Conservation (phyloP, 192 early-diverging fungal genomes). For the Linnemannia zychae region DNA sequence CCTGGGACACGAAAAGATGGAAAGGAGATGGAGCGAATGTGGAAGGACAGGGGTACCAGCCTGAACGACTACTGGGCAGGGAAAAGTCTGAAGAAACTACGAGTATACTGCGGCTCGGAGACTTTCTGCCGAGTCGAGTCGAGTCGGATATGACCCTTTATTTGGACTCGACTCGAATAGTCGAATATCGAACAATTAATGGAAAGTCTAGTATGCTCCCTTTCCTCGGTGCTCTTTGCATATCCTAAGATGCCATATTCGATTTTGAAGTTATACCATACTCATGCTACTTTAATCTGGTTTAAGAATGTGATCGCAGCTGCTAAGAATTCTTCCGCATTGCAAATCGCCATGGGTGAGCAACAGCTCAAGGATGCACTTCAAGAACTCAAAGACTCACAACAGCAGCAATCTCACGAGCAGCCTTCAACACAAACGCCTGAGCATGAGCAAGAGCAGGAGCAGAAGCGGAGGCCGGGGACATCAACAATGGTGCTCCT, state of each 20-base stretch:
- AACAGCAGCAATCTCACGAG: conserved; percentile 12
- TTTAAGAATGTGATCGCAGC: neutral
- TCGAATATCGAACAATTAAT: too few species aligned
- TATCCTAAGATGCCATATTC: neutral
- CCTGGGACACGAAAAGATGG: neutral
- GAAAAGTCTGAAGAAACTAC: neutral
- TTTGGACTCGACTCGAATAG: too few species aligned
- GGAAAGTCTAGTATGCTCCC: too few species aligned
- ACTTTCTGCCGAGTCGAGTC: too few species aligned
- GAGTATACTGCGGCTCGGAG: too few species aligned
- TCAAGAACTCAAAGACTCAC: conserved; percentile 10
- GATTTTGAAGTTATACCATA: neutral
- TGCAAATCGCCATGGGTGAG: neutral
- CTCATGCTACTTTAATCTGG: neutral
- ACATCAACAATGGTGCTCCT: conserved; percentile 5
- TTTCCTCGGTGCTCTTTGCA: neutral
- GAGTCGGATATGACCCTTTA: too few species aligned
- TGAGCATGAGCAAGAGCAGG: neutral
- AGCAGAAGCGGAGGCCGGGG: neutral
- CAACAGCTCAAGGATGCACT: conserved; percentile 11
- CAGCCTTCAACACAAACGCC: neutral
- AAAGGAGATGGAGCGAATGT: neutral
- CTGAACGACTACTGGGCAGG: neutral
- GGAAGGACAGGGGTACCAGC: neutral
- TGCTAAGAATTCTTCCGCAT: neutral